phyloP scores from a whole-genome alignment of 2,329 filamentous ascomycete species.

The Madurella mycetomatis region DNA sequence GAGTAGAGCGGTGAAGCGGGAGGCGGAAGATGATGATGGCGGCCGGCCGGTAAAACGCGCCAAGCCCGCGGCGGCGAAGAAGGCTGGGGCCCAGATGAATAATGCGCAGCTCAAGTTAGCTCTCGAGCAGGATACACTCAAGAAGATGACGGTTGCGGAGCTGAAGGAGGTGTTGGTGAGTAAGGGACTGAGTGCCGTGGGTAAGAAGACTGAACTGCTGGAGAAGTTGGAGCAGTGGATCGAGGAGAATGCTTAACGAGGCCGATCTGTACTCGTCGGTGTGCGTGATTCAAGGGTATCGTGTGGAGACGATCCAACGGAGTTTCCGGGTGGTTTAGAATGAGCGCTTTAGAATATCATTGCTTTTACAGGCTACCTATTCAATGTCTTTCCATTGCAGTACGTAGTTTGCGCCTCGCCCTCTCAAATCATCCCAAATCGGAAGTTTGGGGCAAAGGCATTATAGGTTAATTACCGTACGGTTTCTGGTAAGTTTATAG shows the following conservation, averaged over 20 bases:
- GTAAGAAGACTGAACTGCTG: conserved; percentile 51
- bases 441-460: too few species aligned
- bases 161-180: conserved; percentile 46
- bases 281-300: too few species aligned
- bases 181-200: conserved; percentile 45
- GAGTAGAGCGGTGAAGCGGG: conserved; percentile 47
- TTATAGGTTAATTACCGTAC: background rate
- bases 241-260: conserved; percentile 39
- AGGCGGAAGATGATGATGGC: conserved; percentile 43
- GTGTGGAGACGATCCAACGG: too few species aligned
- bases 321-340: too few species aligned
- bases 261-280: too few species aligned
- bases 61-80: conserved; percentile 30
- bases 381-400: too few species aligned
- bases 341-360: too few species aligned
- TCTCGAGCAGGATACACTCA: conserved; percentile 42
- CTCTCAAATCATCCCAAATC: too few species aligned
- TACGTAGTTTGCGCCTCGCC: too few species aligned
- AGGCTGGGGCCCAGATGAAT: conserved; percentile 36
- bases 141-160: conserved; percentile 52
- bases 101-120: conserved; percentile 44
- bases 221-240: conserved; percentile 55
- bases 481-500: background rate
- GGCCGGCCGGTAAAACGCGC: conserved; percentile 44
- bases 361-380: too few species aligned